phyloP scores from a whole-genome alignment of 164 flowering plant genomes.

The Echeveria elegans region DNA sequence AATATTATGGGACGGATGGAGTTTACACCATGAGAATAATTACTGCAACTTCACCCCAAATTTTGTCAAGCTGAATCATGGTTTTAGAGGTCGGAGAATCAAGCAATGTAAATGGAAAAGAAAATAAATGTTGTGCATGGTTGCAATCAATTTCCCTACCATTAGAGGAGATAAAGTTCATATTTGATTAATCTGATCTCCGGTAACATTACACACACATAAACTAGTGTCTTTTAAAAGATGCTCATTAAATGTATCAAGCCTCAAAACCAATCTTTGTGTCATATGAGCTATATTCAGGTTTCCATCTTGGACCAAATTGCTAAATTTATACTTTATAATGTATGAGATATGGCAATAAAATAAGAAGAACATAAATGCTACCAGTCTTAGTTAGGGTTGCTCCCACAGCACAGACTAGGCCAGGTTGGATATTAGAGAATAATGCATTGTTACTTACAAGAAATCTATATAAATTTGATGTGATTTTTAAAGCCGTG shows the following conservation, averaged over 20 bases:
- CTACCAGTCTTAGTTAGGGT: not conserved
- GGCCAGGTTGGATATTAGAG: not conserved
- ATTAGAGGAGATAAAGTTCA: not conserved
- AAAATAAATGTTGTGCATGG: not conserved
- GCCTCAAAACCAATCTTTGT: not conserved
- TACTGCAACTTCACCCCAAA: too few species aligned
- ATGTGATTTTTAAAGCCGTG: not conserved
- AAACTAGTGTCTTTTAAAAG: not conserved
- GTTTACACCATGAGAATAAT: too few species aligned
- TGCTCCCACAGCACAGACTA: not conserved
- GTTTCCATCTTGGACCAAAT: not conserved
- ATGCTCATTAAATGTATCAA: not conserved
- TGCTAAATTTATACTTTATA: not conserved
- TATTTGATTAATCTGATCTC: not conserved
- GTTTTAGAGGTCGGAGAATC: not conserved
- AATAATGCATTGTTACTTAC: not conserved
- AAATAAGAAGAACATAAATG: conserved; percentile 2
- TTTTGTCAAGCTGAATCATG: not conserved
- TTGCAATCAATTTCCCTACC: not conserved
- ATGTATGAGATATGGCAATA: not conserved
- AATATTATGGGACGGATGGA: too few species aligned
- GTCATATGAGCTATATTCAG: conserved; percentile 3
- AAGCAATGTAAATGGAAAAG: not conserved
- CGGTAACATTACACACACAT: not conserved
- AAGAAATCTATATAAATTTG: too few species aligned